Base-by-base conservation (phyloP, 768 basidiomycete species). In the Botryobasidium botryosum region DNA sequence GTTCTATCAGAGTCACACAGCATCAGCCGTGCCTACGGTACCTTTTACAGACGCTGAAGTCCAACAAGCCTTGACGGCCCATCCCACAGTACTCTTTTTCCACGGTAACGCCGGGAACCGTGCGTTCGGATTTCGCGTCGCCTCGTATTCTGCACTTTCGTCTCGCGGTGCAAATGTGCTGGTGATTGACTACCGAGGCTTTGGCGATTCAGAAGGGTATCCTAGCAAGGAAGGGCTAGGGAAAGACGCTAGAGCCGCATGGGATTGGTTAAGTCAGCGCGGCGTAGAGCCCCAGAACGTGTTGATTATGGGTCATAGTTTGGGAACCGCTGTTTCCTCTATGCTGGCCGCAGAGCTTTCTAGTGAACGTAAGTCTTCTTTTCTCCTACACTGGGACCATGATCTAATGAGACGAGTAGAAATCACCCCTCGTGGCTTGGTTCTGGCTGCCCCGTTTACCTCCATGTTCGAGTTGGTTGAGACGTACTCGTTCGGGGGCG, bases 71-170 rank as follows among this genome's bases (percentile, higher is more conserved):
- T 59, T 90, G 15, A 59, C 62, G 10, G 51, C 62, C 1, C 60
- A 68, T 23, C 86, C 86, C 0, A 90, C 81, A 0, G 64, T 92
- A n/a, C 65, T 96, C n/a, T 92, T 83, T 62, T 67, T 91, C 35
- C 92, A 96, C 51, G 92, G 92, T 7, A 92, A 92, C 50, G 79
- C 77, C 0, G 90, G 68, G 0, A 87, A 82, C 0, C 74, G 91
- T 13, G 83, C 83, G 0, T 66, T 72, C 5, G 50, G 62, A 1
- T 69, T 67, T 33, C 79, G 91, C 8, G 65, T 90, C n/a, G 68
- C 67, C 15, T 68, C 76, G 31, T 86, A 86, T 56, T 61, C 68
- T 15, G 67, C 71, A 0, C 77, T 79, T 54, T 68, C 81, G 0
- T 70, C 76, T 2, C 70, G 78, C 1, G 39, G 41, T 48, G 71